phyloP scores from a whole-genome alignment of 116 monocot genomes.

The Posidonia oceanica region DNA sequence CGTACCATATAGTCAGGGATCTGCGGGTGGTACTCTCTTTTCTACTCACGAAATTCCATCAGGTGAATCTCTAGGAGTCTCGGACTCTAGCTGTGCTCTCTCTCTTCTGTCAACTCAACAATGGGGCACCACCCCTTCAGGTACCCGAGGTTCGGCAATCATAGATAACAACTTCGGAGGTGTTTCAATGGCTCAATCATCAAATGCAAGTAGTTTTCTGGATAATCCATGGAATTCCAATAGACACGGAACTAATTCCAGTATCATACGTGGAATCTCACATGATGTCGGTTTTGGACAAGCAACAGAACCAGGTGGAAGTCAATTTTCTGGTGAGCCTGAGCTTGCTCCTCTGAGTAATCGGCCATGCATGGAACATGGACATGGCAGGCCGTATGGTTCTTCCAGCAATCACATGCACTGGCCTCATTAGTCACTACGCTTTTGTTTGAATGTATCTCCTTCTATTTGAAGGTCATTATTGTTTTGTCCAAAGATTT shows the following conservation, averaged over 20 bases:
- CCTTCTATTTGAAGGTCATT: not conserved
- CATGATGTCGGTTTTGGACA: constrained; percentile 12
- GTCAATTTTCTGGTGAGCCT: constrained; percentile 20
- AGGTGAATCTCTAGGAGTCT: constrained; percentile 31
- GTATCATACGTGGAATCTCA: constrained; percentile 10
- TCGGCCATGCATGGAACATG: constrained; percentile 7
- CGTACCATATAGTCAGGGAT: constrained; percentile 12
- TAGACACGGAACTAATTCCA: constrained; percentile 9
- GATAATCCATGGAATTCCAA: constrained; percentile 13
- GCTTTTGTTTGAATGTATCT: not conserved
- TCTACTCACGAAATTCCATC: constrained; percentile 18
- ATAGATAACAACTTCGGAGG: constrained; percentile 10
- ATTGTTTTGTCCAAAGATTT: not conserved
- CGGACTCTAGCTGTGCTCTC: constrained; percentile 91
- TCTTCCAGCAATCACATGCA: constrained; percentile 27
- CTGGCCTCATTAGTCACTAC: constrained; percentile 31
- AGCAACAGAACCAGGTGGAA: constrained; percentile 3
- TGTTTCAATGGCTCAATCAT: constrained; percentile 5
- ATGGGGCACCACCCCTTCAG: constrained; percentile 19
- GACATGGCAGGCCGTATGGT: constrained; percentile 8
- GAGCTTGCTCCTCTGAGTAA: constrained; percentile 22
- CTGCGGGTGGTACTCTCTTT: constrained; percentile 6
- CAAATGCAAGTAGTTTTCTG: constrained; percentile 3
- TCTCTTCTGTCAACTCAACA: constrained; percentile 96
- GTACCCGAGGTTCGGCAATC: constrained; percentile 6